These are phyloP conservation scores for Sergeia podlipaevii DNA, from an alignment of 208 protist species.

Conservation along the genomic window DNA sequence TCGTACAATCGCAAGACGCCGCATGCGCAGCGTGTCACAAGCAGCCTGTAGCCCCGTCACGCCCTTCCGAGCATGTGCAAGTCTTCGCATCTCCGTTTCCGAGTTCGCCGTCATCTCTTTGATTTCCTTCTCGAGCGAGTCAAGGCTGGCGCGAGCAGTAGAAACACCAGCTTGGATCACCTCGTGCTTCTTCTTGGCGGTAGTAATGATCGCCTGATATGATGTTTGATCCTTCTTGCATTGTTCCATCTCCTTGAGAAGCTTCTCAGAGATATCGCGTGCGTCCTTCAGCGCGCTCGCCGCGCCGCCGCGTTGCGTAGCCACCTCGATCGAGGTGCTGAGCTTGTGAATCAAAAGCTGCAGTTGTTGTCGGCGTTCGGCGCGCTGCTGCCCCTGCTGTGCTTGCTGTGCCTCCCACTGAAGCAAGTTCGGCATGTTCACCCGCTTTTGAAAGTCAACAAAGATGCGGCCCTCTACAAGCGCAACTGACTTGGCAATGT, in stretches of 20 bases:
- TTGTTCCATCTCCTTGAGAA: conserved; percentile 52
- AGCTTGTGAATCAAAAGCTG: conserved; percentile 72
- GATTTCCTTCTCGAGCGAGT: conserved; percentile 60
- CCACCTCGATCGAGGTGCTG: conserved; percentile 69
- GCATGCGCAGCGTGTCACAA: conserved; percentile 73
- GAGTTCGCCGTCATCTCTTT: conserved; percentile 35
- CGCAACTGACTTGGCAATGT: conserved; percentile 47
- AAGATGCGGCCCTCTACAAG: conserved; percentile 87
- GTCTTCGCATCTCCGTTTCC: conserved; percentile 45
- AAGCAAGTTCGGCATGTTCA: conserved; percentile 85
- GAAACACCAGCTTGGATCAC: conserved; percentile 27
- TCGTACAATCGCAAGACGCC: conserved; percentile 71
- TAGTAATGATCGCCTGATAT: conserved; percentile 49
- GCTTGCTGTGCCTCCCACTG: conserved; percentile 82
- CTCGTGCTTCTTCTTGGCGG: conserved; percentile 41
- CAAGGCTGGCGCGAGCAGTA: conserved; percentile 38
- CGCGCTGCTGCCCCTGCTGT: conserved; percentile 40
- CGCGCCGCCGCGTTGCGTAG: conserved; percentile 49
- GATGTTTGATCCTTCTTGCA: conserved; percentile 50
- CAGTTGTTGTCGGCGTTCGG: conserved; percentile 67
- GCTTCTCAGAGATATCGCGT: conserved; percentile 22
- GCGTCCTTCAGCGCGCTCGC: conserved; percentile 30
- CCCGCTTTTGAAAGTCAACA: conserved; percentile 77
- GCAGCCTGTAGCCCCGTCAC: conserved; percentile 66
- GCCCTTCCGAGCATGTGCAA: conserved; percentile 63